Conservation (phyloP, 2,329 filamentous ascomycete genomes). For the Neopestalotiopsis rosae region DNA sequence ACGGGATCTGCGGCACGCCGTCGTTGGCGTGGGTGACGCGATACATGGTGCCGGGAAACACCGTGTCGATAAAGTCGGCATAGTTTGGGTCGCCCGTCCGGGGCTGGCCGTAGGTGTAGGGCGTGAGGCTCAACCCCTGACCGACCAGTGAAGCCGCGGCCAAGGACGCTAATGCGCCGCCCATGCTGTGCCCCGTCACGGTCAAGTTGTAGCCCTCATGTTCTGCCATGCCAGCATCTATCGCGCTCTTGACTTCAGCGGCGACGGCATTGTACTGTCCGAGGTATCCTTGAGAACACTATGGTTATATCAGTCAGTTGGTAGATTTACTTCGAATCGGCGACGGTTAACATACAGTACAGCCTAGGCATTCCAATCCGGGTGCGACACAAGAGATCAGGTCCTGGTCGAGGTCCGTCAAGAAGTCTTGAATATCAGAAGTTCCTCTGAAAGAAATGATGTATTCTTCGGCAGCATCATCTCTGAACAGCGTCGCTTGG, state of each 20-base stretch:
- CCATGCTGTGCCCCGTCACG: constrained; percentile 52
- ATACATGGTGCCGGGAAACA: constrained; percentile 35
- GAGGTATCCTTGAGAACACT: constrained; percentile 14
- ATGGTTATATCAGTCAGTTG: too few relatives aligned
- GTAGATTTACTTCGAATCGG: neutral
- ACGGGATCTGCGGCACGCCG: constrained; percentile 54
- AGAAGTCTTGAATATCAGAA: constrained; percentile 10
- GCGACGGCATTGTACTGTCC: constrained; percentile 15
- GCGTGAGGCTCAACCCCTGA: constrained; percentile 37
- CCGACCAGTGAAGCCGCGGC: constrained; percentile 43
- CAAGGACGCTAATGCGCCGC: constrained; percentile 51
- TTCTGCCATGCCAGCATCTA: constrained; percentile 5
- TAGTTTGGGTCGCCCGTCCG: constrained; percentile 46
- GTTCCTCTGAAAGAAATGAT: constrained; percentile 12
- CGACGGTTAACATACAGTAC: neutral
- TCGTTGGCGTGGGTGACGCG: constrained; percentile 56
- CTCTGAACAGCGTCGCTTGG: constrained; percentile 12
- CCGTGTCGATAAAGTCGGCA: constrained; percentile 41
- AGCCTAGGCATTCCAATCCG: constrained; percentile 8
- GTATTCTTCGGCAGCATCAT: constrained; percentile 12
- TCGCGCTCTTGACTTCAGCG: neutral
- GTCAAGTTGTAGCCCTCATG: constrained; percentile 38
- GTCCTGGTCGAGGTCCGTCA: constrained; percentile 15
- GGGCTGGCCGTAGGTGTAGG: constrained; percentile 55
- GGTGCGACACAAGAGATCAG: constrained; percentile 15